Percentiles rank a stretch among this genome's conserved stretches.
Evolutionary conservation across 257 asterid genomes (phyloP).

Genomic region (Verbena officinalis): DNA sequence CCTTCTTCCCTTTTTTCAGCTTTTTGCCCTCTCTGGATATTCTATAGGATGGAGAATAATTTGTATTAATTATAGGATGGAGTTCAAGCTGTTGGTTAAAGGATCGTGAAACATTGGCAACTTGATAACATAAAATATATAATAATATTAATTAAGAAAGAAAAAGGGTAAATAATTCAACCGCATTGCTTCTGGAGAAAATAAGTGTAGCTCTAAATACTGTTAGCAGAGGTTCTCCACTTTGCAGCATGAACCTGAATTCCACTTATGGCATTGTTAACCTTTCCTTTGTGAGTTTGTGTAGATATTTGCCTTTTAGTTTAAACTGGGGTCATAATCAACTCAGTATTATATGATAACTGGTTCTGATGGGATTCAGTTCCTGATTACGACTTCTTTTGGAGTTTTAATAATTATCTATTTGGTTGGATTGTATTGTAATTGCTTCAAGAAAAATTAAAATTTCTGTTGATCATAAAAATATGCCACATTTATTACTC

Average conservation of each 20-base stretch:
- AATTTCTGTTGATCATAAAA: constrained; percentile 7
- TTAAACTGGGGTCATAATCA: background rate
- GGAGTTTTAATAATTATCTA: background rate
- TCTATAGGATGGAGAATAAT: too few species aligned
- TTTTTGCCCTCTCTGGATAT: too few species aligned
- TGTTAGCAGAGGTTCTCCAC: constrained; percentile 1
- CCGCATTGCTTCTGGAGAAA: background rate
- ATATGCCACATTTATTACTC: background rate
- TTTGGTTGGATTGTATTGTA: background rate
- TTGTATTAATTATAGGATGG: too few species aligned
- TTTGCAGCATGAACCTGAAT: constrained; percentile 5
- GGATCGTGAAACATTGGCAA: too few species aligned
- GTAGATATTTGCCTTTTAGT: background rate
- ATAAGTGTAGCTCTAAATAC: background rate
- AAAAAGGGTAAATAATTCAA: background rate
- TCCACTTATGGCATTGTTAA: constrained; percentile 4
- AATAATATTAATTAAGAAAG: too few species aligned
- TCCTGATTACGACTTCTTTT: background rate
- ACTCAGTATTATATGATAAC: background rate
- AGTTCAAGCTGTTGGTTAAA: too few species aligned
- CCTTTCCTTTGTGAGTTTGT: background rate
- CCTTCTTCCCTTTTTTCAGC: too few species aligned
- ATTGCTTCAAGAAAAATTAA: background rate
- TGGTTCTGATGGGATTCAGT: background rate
- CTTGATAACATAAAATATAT: too few species aligned